Evolutionary conservation across 108 stramenopile species (phyloP), one percentile per base, ranked within the genome.

Genomic region (Tribonema minus): DNA sequence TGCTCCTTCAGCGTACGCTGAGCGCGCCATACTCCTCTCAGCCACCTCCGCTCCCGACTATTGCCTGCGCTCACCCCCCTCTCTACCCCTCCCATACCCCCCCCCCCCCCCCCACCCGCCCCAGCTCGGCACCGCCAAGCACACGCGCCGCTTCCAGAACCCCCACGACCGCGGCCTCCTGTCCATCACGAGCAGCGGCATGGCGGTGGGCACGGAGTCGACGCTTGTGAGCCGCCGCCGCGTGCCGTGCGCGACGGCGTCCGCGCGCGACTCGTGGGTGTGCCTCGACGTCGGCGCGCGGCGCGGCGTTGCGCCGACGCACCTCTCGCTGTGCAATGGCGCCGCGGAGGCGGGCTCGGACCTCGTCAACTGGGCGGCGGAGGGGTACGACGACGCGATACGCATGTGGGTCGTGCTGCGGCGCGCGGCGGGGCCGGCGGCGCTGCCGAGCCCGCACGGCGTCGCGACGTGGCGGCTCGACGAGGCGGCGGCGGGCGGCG

Each of bases 351-450:
- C 30, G 15, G 74, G 67, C 64, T 76, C 68, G n/a, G 79, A 80
- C 68, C 68, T 80, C 67, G 66, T 80, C 7, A 77, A 76, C 79
- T 80, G 79, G 79, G 69, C 69, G 25, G 66, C 60, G 33, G 79
- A 82, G 69, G 81, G 81, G 33, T 82, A 82, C 58, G 81, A 82
- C 70, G 32, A 76, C 3, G 61, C 70, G 26, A 71, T 64, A 35
- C 71, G 78, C 27, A 79, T 71, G 77, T 82, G 64, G 72, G 61
- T 62, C 61, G 5, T 62, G 3, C 29, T 25, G 9, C 27, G 61
- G 3, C 12, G 61, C n/a, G 30, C 61, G 5, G 20, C 15, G 9
- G 46, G 46, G 15, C 66, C 77, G 37, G 31, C 61, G 12, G 25
- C 39, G 1, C 41, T 79, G 77, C 46, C 67, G 68, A 68, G 67